Evolutionary conservation across 2,329 filamentous ascomycete species (phyloP), one percentile per base, ranked within the genome.

Genomic region (Cadophora gregata): DNA sequence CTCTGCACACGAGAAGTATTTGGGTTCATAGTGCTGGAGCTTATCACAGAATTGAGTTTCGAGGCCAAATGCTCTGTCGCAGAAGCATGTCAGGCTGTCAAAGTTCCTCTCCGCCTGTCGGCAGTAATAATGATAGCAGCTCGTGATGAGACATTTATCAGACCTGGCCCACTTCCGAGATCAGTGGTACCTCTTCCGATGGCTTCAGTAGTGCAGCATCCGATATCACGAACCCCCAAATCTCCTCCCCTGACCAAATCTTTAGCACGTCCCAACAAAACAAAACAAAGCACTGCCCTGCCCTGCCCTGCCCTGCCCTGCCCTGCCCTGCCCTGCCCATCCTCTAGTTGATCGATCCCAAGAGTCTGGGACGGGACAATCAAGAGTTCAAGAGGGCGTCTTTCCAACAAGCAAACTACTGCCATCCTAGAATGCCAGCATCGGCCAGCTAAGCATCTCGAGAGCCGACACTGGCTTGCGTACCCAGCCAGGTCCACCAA

Each of bases 141-240:
- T 51, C 48, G 25, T 53, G 50, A 53, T 53, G 50, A 29, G 25
- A 47, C 19, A 21, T 6, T 47, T n/a, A 53, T 51, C 48, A 16
- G 48, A 27, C 2, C 1, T n/a, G 25, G 24, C 16, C 50, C 50
- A 7, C 14, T 31, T 53, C 50, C 50, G 50, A n/a, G 25, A 9
- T 19, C 29, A 51, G 38, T 7, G 45, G 8, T 31, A 3, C 50
- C 50, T 53, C 27, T 31, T 53, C 50, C 50, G 50, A 53, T n/a
- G n/a, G 19, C 4, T 53, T n/a, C 48, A 31, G 12, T n/a, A 31
- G 50, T 53, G 50, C 50, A 53, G 24, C 25, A 53, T 53, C 50
- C 50, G 50, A 53, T 9, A 53, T 31, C 50, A 29, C 51, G 9
- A 36, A 36, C 36, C 38, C 38, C 21, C 42, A 21, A 47, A 21